Percentiles rank a stretch among this genome's conserved stretches.
These are phyloP conservation scores for Aspergillus eucalypticola DNA, from an alignment of 2,329 filamentous ascomycete species.

Conservation along the genomic window DNA sequence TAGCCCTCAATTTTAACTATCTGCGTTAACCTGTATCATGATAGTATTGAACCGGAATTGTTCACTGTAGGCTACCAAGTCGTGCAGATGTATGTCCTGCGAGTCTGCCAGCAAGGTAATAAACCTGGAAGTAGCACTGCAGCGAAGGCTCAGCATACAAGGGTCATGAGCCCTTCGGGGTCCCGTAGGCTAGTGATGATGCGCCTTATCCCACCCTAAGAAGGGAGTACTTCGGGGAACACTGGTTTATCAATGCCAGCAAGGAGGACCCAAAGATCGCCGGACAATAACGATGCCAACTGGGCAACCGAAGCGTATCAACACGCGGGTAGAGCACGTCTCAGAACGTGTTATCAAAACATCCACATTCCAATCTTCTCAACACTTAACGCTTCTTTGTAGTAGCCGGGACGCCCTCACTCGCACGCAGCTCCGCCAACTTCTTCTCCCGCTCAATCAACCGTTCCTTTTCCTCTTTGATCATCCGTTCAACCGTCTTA, in stretches of 20 bases:
- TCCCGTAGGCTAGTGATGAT: background rate
- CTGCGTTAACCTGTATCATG: background rate
- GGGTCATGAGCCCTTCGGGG: background rate
- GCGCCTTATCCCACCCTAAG: background rate
- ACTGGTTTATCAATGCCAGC: background rate
- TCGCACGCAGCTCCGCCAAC: constrained; percentile 54
- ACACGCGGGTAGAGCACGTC: background rate
- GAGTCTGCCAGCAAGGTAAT: background rate
- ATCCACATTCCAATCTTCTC: background rate
- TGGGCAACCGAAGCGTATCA: background rate
- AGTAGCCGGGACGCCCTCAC: constrained; percentile 41
- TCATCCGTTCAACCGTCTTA: constrained; percentile 59
- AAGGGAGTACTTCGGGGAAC: background rate
- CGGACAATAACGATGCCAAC: background rate
- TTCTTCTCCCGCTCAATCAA: constrained; percentile 63
- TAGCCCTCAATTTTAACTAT: background rate
- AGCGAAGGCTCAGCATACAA: background rate
- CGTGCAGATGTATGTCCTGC: background rate
- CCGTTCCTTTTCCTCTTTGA: constrained; percentile 65
- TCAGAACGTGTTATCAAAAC: background rate
- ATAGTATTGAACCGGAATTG: background rate
- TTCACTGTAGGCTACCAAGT: background rate
- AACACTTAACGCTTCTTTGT: constrained; percentile 45
- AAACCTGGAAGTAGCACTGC: background rate
- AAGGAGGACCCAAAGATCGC: background rate